Conservation (phyloP, 371 early-diverging fungal species). For the Vairimorpha apis region DNA sequence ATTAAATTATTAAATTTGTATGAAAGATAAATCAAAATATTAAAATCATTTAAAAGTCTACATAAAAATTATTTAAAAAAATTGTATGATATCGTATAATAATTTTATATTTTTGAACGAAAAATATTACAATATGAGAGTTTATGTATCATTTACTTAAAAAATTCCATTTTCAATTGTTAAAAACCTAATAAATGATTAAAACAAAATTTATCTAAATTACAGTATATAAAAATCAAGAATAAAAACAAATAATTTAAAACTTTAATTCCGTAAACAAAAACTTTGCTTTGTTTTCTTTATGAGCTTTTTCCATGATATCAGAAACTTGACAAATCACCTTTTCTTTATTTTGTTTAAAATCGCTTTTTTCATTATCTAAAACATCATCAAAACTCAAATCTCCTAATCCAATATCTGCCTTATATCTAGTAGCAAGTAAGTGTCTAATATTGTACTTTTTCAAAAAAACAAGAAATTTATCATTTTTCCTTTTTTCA, state of each 20-base stretch:
- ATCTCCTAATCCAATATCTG: slow-evolving; percentile 51
- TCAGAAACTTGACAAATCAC: slow-evolving; percentile 46
- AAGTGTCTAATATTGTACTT: slow-evolving; percentile 59
- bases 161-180: background rate
- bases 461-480: slow-evolving; percentile 56
- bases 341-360: slow-evolving; percentile 33
- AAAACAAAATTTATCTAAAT: too few species aligned
- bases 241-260: too few species aligned
- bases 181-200: too few species aligned
- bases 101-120: background rate
- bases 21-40: too few species aligned
- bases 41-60: too few species aligned
- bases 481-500: slow-evolving; percentile 51
- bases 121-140: background rate
- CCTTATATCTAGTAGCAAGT: slow-evolving; percentile 59
- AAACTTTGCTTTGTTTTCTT: slow-evolving; percentile 48
- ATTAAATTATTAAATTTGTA: too few species aligned
- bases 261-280: slow-evolving; percentile 56
- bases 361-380: too few species aligned
- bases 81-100: background rate
- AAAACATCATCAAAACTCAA: slow-evolving; percentile 26
- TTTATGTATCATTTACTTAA: background rate
- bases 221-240: too few species aligned
- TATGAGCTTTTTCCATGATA: slow-evolving; percentile 46
- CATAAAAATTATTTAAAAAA: too few species aligned